Base-by-base conservation (phyloP, 345 rosid species). In the Lepidium aucheri region DNA sequence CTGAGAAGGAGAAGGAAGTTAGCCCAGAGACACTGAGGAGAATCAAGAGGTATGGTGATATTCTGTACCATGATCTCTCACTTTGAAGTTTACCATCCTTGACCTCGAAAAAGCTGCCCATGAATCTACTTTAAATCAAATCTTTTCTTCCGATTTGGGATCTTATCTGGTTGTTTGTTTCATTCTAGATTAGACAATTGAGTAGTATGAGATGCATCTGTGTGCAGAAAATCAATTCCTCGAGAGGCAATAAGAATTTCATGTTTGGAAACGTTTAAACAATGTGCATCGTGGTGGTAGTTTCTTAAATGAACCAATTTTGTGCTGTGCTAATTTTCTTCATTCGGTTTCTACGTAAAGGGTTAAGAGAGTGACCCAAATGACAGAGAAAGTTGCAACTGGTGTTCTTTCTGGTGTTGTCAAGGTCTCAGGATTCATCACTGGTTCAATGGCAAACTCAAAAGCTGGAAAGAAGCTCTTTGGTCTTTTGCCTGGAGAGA, bases 321-420 rank as follows among this genome's bases (percentile, higher is more conserved):
- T 16, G 36, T 64, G 42, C 9, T 51, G 33, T 49, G 67, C 61
- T 65, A 34, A 58, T 34, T 12, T 59, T 5, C 12, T 10, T 40
- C 10, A 5, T 47, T 9, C 3, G 52, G 12, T 57, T 32, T 41
- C 36, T 66, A 5, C 43, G 51, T 46, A 51, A 79, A 87, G 99
- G 90, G 99, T 81, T 22, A 93, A 88, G 83, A 74, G 68, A 82
- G 65, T 93, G 81, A 90, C 99, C 16, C 85, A 81, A 73, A 88
- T 78, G 89, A 84, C 97, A 0, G 99, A 93, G 82, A 77, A 83
- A 41, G 77, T 90, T 53, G 91, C 94, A 2, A 68, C 61, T 15
- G 95, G 95, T 36, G 79, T 88, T 69, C 95, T 93, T 17, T 80
- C 95, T 5, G 97, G 97, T 24, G 96, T 86, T 30, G 86, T 93